Evolutionary conservation across 352 stramenopile species (phyloP).

Genomic region (Halophytophthora polymorphica): DNA sequence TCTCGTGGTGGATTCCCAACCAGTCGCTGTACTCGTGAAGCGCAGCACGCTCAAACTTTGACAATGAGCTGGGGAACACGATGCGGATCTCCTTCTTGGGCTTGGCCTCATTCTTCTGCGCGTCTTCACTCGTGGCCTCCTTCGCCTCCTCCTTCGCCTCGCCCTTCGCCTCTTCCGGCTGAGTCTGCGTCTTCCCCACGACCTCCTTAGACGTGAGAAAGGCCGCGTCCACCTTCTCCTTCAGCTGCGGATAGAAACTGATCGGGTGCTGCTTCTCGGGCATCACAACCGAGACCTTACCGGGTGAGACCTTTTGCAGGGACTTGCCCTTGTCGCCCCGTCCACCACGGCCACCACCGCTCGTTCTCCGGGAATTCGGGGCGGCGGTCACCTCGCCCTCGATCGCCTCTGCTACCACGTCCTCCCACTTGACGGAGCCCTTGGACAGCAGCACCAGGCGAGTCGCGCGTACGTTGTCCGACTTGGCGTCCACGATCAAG

Average conservation of each 20-base stretch:
- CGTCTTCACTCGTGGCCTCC: constrained; percentile 7
- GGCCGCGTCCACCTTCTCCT: constrained; percentile 48
- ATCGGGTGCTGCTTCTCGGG: constrained; percentile 45
- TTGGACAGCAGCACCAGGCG: constrained; percentile 57
- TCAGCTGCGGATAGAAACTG: constrained; percentile 59
- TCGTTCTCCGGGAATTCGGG: constrained; percentile 29
- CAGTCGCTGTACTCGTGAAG: constrained; percentile 66
- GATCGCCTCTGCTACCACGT: constrained; percentile 32
- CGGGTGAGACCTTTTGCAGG: constrained; percentile 30
- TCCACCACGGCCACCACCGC: constrained; percentile 24
- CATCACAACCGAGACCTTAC: constrained; percentile 39
- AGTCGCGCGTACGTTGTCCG: constrained; percentile 53
- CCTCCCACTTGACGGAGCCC: constrained; percentile 67
- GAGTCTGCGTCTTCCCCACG: constrained; percentile 10
- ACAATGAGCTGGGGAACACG: constrained; percentile 39
- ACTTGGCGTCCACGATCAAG: constrained; percentile 41
- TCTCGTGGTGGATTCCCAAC: constrained; percentile 56
- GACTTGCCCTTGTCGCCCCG: constrained; percentile 28
- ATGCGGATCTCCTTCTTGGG: constrained; percentile 30
- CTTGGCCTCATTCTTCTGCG: constrained; percentile 8
- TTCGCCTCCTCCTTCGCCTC: too few species aligned
- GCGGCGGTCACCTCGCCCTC: constrained; percentile 43
- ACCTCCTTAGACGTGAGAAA: constrained; percentile 28
- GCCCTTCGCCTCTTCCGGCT: constrained; percentile 7
- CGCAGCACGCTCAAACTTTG: constrained; percentile 61